Base-by-base conservation (phyloP, 1,139 yeast species). In the Suhomyces wounanorum region DNA sequence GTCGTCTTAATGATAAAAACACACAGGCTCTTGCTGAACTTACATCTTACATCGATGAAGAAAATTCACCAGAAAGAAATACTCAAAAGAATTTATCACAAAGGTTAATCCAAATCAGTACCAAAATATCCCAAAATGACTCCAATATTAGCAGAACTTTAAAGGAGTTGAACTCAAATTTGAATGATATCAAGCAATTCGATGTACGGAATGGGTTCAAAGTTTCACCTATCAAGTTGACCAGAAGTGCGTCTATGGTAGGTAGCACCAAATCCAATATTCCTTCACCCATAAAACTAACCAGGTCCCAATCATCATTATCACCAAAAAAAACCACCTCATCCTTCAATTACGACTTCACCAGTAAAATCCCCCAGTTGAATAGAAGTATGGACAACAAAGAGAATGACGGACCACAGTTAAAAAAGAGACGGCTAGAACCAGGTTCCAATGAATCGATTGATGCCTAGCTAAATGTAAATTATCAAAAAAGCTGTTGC, bases 101-200 rank as follows among this genome's bases (percentile, higher is more conserved):
- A 37, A 30, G 45, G 31, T 52, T 58, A 49, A 21, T 33, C 2
- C 44, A 48, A 11, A 48, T 53, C 25, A 53, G 52, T 30, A 48
- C 50, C 16, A 47, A 44, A 14, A 52, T 57, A 11, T 45, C 49
- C n/a, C 46, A 47, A 16, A 52, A 54, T 21, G 60, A 57, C 25
- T 30, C 47, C 26, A 48, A 50, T 8, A 47, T 55, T 35, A 47
- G 44, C 21, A 43, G 46, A 9, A 28, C 51, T 3, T 45, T 59
- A 16, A 44, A 40, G 17, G 50, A 44, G 10, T 51, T 59, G 18
- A 47, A 48, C 11, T 38, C 45, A 10, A 53, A 51, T 38, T 58
- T 59, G 54, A 44, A 49, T 8, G 54, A 46, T 35, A 54, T 58
- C 44, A 52, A 53, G 18, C 53, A 52, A 36, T 53, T 56, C 39